Base-by-base conservation (phyloP, 2,329 filamentous ascomycete genomes). In the Claviceps cyperi region DNA sequence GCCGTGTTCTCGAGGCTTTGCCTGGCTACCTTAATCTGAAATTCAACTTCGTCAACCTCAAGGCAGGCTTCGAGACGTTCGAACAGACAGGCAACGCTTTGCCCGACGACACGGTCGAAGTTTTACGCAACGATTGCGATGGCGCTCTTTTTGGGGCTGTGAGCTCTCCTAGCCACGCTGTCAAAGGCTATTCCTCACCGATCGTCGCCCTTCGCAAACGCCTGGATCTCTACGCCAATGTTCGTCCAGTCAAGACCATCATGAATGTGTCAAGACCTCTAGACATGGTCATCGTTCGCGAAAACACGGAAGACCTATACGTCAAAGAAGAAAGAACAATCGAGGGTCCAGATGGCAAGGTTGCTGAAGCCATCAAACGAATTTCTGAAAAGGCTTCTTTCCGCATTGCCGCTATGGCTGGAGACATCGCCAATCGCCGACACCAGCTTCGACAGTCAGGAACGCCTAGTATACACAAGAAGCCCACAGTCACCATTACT, bases 271-370 rank as follows among this genome's bases (percentile, higher is more conserved):
- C 69, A 44, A 77, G 75, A 60, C 84, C 85, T 55, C 89, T 96
- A 62, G 92, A 98, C 71, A 84, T 98, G 67, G 92, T 98, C 62
- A 98, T 97, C 61, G 92, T 97, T 50, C 86, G 92, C 57, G 92
- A 98, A 71, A 98, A 98, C 75, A 98, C 92, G 35, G 92, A 98
- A 73, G 92, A 98, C 66, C 78, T 98, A 40, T 95, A 95, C 69
- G 91, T 98, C 60, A 97, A 97, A 74, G 86, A 97, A 67, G 92
- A 98, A 74, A 83, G 76, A 66, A 96, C 89, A 21, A 83, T 80
- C 64, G 79, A 86, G 49, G 80, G 78, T 35, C 74, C 83, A 37
- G 78, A 86, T 53, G 83, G 84, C 67, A 90, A 88, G 72, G 85
- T 97, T 51, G 91, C 92, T 56, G 91, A 97, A 73, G 92, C 92